Base-by-base conservation (phyloP, 208 protist genomes). In the Trichomonas vaginalis region DNA sequence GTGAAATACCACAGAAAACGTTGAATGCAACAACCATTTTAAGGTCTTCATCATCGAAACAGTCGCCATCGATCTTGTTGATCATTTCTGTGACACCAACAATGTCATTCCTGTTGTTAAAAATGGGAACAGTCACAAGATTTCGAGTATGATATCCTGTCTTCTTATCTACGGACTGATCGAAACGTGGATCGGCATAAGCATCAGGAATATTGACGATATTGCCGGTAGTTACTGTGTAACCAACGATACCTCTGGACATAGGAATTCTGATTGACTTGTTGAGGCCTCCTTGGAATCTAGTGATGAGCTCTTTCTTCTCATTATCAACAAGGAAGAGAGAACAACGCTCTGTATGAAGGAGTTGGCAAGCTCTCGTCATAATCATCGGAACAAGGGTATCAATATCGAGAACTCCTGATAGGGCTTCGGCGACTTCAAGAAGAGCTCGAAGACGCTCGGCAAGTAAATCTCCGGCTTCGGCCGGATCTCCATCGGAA, bases 131-230 rank as follows among this genome's bases (percentile, higher is more conserved):
- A 35, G 45, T 56, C 0, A 92, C 12, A 15, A 92, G 17, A 9
- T 42, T 92, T 1, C 86, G 86, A 0, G 86, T 92, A 0, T 2
- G 48, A 32, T 48, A 92, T 0, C 86, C 86, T 15, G 86, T 92
- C 8, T 42, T 45, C 14, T 39, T 48, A 51, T 92, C 86, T 8
- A 92, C 86, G 6, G 86, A 35, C n/a, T 51, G 42, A 39, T 92
- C 86, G 96, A 97, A 97, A 9, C 97, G 79, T 32, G n/a, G 35
- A 95, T 97, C 97, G 14, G 12, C 37, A 47, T 97, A 97, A 37
- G 97, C 97, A 46, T 97, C 96, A 39, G 61, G 46, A 35, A 97
- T 97, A 61, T 96, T 96, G 42, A 97, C 51, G 32, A 87, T 92
- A 45, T 97, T 56, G 2, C 96, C 96, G 37, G 96, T 96, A 40